phyloP scores from a whole-genome alignment of 352 stramenopile genomes.

The Pythium brachiatum region DNA sequence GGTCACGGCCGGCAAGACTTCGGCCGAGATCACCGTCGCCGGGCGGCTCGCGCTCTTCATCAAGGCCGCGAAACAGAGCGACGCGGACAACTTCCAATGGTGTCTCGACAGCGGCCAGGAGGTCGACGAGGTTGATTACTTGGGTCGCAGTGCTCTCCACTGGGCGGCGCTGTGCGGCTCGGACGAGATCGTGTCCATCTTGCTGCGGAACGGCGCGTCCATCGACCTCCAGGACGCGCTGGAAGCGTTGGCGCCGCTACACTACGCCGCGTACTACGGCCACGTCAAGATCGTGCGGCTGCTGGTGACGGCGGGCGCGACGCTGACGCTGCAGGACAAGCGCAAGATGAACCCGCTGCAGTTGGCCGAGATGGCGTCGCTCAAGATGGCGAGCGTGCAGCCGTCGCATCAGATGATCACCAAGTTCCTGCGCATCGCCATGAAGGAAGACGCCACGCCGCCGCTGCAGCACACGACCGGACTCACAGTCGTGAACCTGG shows the following conservation, averaged over 20 bases:
- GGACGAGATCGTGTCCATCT: slow-evolving; percentile 54
- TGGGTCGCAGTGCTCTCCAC: slow-evolving; percentile 64
- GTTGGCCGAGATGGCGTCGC: slow-evolving; percentile 68
- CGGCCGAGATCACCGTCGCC: slow-evolving; percentile 30
- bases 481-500: slow-evolving; percentile 60
- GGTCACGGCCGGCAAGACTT: slow-evolving; percentile 36
- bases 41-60: slow-evolving; percentile 66
- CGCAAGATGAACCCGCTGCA: slow-evolving; percentile 71
- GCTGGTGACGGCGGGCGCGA: slow-evolving; percentile 53
- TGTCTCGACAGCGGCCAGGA: slow-evolving; percentile 59
- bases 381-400: slow-evolving; percentile 72
- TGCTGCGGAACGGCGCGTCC: slow-evolving; percentile 67
- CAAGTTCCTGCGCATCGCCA: slow-evolving; percentile 75
- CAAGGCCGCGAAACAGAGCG: slow-evolving; percentile 43
- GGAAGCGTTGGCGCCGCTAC: slow-evolving; percentile 57
- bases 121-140: slow-evolving; percentile 59
- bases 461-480: slow-evolving; percentile 74
- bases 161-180: slow-evolving; percentile 54
- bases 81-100: slow-evolving; percentile 48
- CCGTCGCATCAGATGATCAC: slow-evolving; percentile 85
- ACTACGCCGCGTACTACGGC: slow-evolving; percentile 76
- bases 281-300: slow-evolving; percentile 69
- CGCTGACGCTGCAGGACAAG: slow-evolving; percentile 46
- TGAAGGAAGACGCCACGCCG: slow-evolving; percentile 70
- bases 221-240: slow-evolving; percentile 59